Percentiles rank a stretch among this genome's conserved stretches.
Conservation (phyloP, 208 protist genomes). For the Vickermania ingenoplastis region DNA sequence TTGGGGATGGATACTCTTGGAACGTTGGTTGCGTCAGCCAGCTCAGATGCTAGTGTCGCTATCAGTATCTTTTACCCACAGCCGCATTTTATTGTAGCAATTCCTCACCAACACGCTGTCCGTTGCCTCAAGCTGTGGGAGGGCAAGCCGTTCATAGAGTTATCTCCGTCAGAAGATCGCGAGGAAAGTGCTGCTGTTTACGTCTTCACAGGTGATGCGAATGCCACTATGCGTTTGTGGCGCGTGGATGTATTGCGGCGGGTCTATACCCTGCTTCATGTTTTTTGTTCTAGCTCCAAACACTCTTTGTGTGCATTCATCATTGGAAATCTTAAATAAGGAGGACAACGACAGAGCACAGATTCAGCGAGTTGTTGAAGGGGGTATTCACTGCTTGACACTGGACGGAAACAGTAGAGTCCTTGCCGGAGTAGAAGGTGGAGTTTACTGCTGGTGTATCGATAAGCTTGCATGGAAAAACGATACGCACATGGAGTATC, state of each 20-base stretch:
- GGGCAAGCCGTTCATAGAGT: constrained; percentile 23
- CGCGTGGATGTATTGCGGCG: constrained; percentile 41
- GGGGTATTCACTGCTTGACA: constrained; percentile 40
- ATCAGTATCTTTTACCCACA: constrained; percentile 58
- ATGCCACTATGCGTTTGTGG: constrained; percentile 55
- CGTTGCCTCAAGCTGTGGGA: constrained; percentile 63
- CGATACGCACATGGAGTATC: background rate
- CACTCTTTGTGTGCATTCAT: constrained; percentile 18
- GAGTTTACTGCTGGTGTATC: constrained; percentile 55
- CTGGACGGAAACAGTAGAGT: constrained; percentile 42
- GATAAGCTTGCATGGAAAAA: constrained; percentile 39
- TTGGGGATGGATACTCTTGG: constrained; percentile 31
- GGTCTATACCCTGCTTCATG: constrained; percentile 30
- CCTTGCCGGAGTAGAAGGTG: constrained; percentile 46
- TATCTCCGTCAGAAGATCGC: background rate
- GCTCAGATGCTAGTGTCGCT: constrained; percentile 26
- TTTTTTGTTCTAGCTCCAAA: constrained; percentile 40
- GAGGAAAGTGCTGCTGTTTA: constrained; percentile 53
- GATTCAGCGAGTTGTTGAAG: constrained; percentile 15
- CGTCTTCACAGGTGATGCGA: constrained; percentile 52
- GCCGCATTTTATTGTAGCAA: constrained; percentile 18
- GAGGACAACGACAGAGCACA: constrained; percentile 20
- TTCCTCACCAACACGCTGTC: constrained; percentile 35
- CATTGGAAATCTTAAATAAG: constrained; percentile 25
- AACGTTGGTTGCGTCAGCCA: constrained; percentile 35